These are phyloP conservation scores for Talaromyces proteolyticus DNA, from an alignment of 495 filamentous ascomycete species.

Conservation along the genomic window DNA sequence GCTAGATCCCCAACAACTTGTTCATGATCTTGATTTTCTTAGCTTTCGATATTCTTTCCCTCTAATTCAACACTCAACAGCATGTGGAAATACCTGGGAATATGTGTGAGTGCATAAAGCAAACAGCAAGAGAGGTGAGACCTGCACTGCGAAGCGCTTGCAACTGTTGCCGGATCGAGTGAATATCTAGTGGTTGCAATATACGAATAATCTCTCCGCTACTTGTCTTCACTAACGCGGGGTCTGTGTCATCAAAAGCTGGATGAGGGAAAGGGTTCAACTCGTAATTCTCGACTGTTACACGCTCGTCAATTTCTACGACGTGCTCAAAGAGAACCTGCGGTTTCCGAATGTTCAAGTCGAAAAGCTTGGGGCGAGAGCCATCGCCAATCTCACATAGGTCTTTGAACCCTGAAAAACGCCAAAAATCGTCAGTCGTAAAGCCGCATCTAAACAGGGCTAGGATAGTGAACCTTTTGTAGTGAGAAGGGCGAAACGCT, in stretches of 20 bases:
- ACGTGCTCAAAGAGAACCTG: slow-evolving; percentile 72
- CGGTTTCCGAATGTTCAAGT: slow-evolving; percentile 71
- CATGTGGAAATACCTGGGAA: slow-evolving; percentile 19
- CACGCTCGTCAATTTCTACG: slow-evolving; percentile 74
- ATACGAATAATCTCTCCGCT: slow-evolving; percentile 35
- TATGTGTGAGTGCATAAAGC: slow-evolving; percentile 40
- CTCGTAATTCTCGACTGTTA: slow-evolving; percentile 63
- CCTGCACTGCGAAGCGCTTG: slow-evolving; percentile 24
- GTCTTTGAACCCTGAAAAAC: slow-evolving; percentile 58
- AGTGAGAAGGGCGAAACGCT: slow-evolving; percentile 83
- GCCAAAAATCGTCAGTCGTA: neutral
- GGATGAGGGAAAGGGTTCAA: slow-evolving; percentile 15
- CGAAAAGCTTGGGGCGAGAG: slow-evolving; percentile 76
- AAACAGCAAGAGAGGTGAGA: slow-evolving; percentile 38
- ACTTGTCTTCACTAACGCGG: neutral
- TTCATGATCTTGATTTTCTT: slow-evolving; percentile 21
- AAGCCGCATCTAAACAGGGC: slow-evolving; percentile 24
- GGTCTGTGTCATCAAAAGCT: neutral
- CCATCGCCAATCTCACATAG: slow-evolving; percentile 85
- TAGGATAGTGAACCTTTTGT: slow-evolving; percentile 94
- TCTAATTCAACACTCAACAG: no score
- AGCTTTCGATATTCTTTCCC: no score
- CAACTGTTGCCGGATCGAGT: slow-evolving; percentile 20
- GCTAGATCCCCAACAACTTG: slow-evolving; percentile 12
- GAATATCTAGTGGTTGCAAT: slow-evolving; percentile 17